These are phyloP conservation scores for Cordyceps militaris DNA, from an alignment of 2,329 filamentous ascomycete species.

Conservation along the genomic window DNA sequence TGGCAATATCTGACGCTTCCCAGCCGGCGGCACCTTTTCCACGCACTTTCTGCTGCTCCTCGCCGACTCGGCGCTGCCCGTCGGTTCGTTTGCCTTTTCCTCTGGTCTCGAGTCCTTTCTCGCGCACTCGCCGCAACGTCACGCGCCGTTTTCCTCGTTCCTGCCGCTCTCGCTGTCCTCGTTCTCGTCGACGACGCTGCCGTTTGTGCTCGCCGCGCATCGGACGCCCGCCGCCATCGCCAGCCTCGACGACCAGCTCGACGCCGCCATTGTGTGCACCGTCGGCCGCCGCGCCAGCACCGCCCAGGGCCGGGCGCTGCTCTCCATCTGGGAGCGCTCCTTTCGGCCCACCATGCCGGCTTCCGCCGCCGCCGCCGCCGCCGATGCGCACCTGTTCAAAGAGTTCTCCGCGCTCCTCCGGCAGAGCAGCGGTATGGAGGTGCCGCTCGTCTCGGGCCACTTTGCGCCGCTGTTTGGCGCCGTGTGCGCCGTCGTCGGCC, in stretches of 20 bases:
- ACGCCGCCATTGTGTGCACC: slow-evolving; percentile 71
- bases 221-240: slow-evolving; percentile 44
- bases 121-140: slow-evolving; percentile 48
- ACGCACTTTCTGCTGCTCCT: slow-evolving; percentile 67
- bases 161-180: slow-evolving; percentile 63
- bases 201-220: slow-evolving; percentile 66
- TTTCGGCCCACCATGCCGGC: slow-evolving; percentile 38
- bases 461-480: slow-evolving; percentile 65
- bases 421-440: slow-evolving; percentile 20
- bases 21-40: slow-evolving; percentile 16
- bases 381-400: slow-evolving; percentile 25
- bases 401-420: slow-evolving; percentile 32
- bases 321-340: slow-evolving; percentile 70
- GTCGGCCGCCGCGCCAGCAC: slow-evolving; percentile 69
- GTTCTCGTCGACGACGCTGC: slow-evolving; percentile 64
- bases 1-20: not conserved
- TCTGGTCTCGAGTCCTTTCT: slow-evolving; percentile 77
- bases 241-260: slow-evolving; percentile 64
- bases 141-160: slow-evolving; percentile 54
- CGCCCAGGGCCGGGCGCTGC: slow-evolving; percentile 67
- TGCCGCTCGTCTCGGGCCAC: slow-evolving; percentile 51
- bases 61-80: slow-evolving; percentile 71
- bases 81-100: slow-evolving; percentile 84
- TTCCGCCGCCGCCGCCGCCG: slow-evolving; percentile 13
- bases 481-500: slow-evolving; percentile 53